Evolutionary conservation across 352 stramenopile species (phyloP).

Genomic region (Globisporangium lucens): DNA sequence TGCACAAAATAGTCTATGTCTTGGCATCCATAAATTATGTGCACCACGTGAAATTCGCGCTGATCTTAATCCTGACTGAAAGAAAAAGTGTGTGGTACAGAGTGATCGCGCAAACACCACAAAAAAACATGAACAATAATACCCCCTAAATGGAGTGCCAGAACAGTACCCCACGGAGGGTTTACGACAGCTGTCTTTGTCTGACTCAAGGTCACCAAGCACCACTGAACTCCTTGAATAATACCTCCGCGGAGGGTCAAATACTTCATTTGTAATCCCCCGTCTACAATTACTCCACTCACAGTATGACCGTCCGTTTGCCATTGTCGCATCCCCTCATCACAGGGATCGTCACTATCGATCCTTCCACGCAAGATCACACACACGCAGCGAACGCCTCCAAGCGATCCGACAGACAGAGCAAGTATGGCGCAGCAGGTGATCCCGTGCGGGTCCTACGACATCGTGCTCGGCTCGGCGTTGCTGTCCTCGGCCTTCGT

Average conservation of each 20-base stretch:
- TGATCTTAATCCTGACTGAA: not conserved
- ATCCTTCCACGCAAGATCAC: slow-evolving; percentile 2
- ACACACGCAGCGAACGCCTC: not conserved
- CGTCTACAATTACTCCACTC: not conserved
- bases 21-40: not conserved
- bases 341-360: not conserved
- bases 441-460: slow-evolving; percentile 75
- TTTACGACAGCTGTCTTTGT: not conserved
- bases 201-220: not conserved
- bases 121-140: not conserved
- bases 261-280: not conserved
- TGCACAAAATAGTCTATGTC: not conserved
- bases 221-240: not conserved
- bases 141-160: not conserved
- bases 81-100: not conserved
- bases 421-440: slow-evolving; percentile 21
- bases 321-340: not conserved
- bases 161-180: not conserved
- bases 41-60: too few relatives aligned
- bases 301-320: not conserved
- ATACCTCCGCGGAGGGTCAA: not conserved
- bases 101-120: slow-evolving; percentile 5
- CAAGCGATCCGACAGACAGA: not conserved
- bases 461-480: slow-evolving; percentile 72
- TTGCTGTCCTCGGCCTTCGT: slow-evolving; percentile 65